Conservation (phyloP, 345 rosid species). For the Brassica napus region DNA sequence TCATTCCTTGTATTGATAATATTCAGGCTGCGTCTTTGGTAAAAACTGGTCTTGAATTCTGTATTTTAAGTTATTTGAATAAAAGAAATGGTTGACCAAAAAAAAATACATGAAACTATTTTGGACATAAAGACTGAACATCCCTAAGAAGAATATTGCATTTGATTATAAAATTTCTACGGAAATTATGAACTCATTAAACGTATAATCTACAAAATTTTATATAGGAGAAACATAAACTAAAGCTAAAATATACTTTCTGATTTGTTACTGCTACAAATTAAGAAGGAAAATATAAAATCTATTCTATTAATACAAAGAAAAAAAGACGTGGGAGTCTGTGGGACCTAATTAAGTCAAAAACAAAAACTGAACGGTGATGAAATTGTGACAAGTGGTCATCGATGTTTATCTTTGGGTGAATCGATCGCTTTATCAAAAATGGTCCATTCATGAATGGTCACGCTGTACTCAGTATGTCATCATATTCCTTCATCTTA, state of each 20-base stretch:
- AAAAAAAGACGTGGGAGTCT: background rate
- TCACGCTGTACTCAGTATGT: constrained; percentile 28
- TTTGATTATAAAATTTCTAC: no score
- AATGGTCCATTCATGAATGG: constrained; percentile 23
- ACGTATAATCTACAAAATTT: background rate
- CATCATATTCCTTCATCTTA: constrained; percentile 39
- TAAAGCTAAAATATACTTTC: no score
- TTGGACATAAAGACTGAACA: no score
- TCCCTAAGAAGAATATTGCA: no score
- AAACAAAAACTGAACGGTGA: background rate
- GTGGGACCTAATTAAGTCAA: background rate
- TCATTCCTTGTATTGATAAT: background rate
- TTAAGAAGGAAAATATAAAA: background rate
- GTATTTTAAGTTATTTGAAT: background rate
- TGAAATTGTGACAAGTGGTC: constrained; percentile 33
- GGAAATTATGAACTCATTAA: background rate
- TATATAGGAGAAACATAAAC: background rate
- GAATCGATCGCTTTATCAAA: constrained; percentile 34
- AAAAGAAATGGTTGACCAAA: background rate
- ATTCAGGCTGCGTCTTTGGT: background rate
- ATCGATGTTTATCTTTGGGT: constrained; percentile 2
- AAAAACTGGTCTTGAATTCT: background rate
- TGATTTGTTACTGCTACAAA: background rate
- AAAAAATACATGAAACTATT: background rate
- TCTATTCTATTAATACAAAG: background rate